Evolutionary conservation across 306 rosid species (phyloP), one percentile per base, ranked within the genome.

Genomic region (Pyrus pyrifolia): DNA sequence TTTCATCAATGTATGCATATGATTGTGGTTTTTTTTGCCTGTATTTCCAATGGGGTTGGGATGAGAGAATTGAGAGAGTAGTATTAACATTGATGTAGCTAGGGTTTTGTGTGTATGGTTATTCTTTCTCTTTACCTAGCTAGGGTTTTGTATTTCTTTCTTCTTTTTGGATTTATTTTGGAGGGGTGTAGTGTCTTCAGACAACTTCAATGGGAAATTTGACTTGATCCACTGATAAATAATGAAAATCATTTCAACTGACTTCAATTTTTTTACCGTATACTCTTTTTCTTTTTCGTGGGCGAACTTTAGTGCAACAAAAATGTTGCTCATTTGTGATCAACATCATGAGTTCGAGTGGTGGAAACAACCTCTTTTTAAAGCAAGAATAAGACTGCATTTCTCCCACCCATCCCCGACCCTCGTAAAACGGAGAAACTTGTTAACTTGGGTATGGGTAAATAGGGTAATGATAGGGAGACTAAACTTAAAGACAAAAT

Each of bases 1-100:
- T 57, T 23, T 75, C 68, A 73, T 74, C 67, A 68, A 70, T 69
- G 69, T 73, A 27, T 25, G 51, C 27, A 11, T 58, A 53, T 70
- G 67, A 69, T 71, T 75, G 73, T 29, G 76, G 55, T 72, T 57
- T 81, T 25, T 77, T 77, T 78, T 65, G 79, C 35, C 46, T 70
- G 70, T 22, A 68, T 71, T 72, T 58, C 55, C 67, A 72, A 15
- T 60, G 17, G 11, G 53, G 53, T 10, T 73, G 68, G 77, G 27
- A 73, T 73, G 68, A 27, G 68, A 59, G 22, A 51, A 51, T 57
- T 72, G 76, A 72, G 65, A 57, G 49, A 69, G 12, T 27, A 53
- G 75, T 71, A 38, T 72, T 55, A n/a, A 72, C 53, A 53, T 61
- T 73, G 21, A 51, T 17, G 55, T 51, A 73, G 67, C 18, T 59